A percentile compares a stretch with the other conserved stretches of the same genome.
These are phyloP conservation scores for Termitomyces sp. DNA, from an alignment of 768 basidiomycete species.

Conservation along the genomic window DNA sequence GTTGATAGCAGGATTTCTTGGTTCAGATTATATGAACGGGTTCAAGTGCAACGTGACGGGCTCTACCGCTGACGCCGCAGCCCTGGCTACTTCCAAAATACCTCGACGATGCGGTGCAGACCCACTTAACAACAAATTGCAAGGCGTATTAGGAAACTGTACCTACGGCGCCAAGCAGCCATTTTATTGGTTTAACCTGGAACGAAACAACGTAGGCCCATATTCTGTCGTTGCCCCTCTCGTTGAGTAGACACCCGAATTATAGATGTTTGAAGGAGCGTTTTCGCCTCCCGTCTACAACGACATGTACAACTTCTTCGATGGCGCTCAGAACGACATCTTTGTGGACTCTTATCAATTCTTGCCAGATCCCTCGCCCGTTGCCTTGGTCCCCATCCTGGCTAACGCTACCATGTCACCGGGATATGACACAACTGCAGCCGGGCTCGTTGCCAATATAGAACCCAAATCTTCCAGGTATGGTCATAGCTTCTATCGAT, in stretches of 20 bases:
- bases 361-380: slow-evolving; percentile 35
- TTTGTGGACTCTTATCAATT: slow-evolving; percentile 54
- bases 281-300: slow-evolving; percentile 39
- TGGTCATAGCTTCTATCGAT: background rate
- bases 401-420: no score
- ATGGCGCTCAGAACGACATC: slow-evolving; percentile 73
- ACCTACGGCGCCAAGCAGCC: background rate
- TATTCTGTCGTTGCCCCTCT: background rate
- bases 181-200: background rate
- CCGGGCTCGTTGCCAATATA: background rate
- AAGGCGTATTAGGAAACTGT: background rate
- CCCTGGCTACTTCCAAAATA: background rate
- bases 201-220: background rate
- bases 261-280: slow-evolving; percentile 60
- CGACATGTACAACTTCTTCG: slow-evolving; percentile 56
- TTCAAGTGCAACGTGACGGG: background rate
- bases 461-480: background rate
- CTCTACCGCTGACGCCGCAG: background rate
- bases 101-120: background rate
- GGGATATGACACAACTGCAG: background rate
- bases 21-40: background rate
- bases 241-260: background rate
- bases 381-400: slow-evolving; percentile 29
- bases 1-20: background rate
- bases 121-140: background rate